These are phyloP conservation scores for Lipomyces starkeyi DNA, from an alignment of 805 yeast species.

Conservation along the genomic window DNA sequence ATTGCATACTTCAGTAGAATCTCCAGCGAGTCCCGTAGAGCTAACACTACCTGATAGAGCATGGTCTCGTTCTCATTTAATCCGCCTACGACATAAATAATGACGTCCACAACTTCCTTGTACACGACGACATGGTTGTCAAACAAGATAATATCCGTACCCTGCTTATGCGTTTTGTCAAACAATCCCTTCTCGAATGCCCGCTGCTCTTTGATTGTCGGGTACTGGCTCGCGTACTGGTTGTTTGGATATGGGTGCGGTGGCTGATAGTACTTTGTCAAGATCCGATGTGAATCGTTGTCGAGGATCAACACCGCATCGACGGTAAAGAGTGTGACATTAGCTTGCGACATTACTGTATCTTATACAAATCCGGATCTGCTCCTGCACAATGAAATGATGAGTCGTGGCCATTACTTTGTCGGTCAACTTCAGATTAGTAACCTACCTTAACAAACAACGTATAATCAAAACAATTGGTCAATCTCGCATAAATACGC, in stretches of 20 bases:
- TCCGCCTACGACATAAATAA: slow-evolving; percentile 73
- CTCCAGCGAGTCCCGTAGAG: slow-evolving; percentile 80
- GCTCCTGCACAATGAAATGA: not conserved
- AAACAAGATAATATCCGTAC: slow-evolving; percentile 78
- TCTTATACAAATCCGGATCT: not conserved
- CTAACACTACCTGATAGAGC: slow-evolving; percentile 74
- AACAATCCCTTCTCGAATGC: slow-evolving; percentile 77
- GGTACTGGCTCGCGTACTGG: slow-evolving; percentile 46
- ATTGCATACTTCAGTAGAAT: slow-evolving; percentile 61
- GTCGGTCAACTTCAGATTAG: not conserved
- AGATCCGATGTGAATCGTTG: slow-evolving; percentile 76
- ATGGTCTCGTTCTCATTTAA: slow-evolving; percentile 85
- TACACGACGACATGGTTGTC: slow-evolving; percentile 84
- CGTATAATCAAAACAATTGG: not conserved
- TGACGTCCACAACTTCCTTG: slow-evolving; percentile 79
- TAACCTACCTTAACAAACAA: not conserved
- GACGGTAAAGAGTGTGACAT: slow-evolving; percentile 69
- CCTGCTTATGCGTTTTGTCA: slow-evolving; percentile 76
- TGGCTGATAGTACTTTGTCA: slow-evolving; percentile 80
- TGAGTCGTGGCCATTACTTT: not conserved
- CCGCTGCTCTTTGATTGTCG: slow-evolving; percentile 65
- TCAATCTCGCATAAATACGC: not conserved
- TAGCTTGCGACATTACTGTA: slow-evolving; percentile 28
- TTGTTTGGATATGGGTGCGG: slow-evolving; percentile 54
- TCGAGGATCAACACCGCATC: slow-evolving; percentile 83